Base-by-base conservation (phyloP, 2,329 filamentous ascomycete species). In the Aspergillus brunneoviolaceus region DNA sequence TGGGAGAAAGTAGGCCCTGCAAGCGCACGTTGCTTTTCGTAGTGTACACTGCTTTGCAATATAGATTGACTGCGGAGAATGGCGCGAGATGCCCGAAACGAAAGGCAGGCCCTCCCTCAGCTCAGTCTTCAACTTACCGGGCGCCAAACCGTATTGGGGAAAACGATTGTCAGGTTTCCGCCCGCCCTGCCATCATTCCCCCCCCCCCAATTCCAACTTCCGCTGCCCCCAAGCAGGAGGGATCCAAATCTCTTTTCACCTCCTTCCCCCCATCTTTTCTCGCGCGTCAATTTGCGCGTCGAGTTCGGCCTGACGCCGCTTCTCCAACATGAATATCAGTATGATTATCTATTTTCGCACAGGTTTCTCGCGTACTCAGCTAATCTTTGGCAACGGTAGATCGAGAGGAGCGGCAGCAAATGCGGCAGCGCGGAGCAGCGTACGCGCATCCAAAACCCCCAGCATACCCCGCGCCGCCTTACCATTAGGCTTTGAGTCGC, bases 371-470 rank as follows among this genome's bases (percentile, higher is more conserved):
- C n/a, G 53, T 39, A 23, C 11, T 21, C 49, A 56, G 51, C 51
- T 45, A 51, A 64, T 49, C 49, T 29, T 63, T 61, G 16, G 49
- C 6, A 54, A 51, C 62, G 52, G 59, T 63, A 82, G 81, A 79
- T 71, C 80, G 82, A 72, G 77, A 81, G 69, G 82, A 84, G 75
- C 81, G 81, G 69, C 79, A 79, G 69, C 80, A 81, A 70, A 82
- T 84, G 80, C 83, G 82, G 73, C 80, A 83, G 73, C 82, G 83
- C 69, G 83, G 83, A 71, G 82, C 83, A 70, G 82, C 79, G 82
- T 84, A 80, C 70, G 80, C 73, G 7, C 27, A 29, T 29, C 27
- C 27, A 7, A 29, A 27, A 2, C 6, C 27, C 27, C 27, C 27
- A 29, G 27, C 27, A 29, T 29, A 29, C 27, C 27, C 27, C 27